Conservation (phyloP, 495 filamentous ascomycete species). For the Podospora fimiseda region DNA sequence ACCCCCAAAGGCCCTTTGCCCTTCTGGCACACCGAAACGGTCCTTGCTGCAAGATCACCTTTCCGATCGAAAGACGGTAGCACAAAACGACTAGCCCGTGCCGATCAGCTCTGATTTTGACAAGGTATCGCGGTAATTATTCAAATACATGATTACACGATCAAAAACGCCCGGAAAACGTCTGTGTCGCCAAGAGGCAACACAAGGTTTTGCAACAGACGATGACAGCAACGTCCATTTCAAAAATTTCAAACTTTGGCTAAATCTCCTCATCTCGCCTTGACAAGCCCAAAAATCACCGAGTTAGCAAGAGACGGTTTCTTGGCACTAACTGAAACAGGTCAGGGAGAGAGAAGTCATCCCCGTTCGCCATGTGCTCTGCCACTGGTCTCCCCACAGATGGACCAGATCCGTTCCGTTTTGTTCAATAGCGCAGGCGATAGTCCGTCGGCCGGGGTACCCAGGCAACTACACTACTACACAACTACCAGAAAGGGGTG, state of each 20-base stretch:
- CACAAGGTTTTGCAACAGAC: not conserved
- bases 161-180: not conserved
- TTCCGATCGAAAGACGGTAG: not conserved
- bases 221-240: no score
- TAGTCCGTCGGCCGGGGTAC: not conserved
- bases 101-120: no score
- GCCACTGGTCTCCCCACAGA: not conserved
- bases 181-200: not conserved
- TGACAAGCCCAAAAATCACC: not conserved
- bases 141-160: no score
- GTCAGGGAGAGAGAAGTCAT: not conserved
- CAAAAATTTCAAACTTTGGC: not conserved
- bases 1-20: no score
- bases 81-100: no score
- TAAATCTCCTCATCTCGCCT: not conserved
- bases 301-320: not conserved
- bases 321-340: not conserved
- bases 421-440: constrained; percentile 1
- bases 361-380: constrained; percentile 5
- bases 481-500: no score
- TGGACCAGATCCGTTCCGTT: not conserved
- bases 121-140: no score
- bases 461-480: no score
- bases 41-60: constrained; percentile 3
- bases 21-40: not conserved